Conservation (phyloP, 306 rosid genomes). For the Malus asiatica region DNA sequence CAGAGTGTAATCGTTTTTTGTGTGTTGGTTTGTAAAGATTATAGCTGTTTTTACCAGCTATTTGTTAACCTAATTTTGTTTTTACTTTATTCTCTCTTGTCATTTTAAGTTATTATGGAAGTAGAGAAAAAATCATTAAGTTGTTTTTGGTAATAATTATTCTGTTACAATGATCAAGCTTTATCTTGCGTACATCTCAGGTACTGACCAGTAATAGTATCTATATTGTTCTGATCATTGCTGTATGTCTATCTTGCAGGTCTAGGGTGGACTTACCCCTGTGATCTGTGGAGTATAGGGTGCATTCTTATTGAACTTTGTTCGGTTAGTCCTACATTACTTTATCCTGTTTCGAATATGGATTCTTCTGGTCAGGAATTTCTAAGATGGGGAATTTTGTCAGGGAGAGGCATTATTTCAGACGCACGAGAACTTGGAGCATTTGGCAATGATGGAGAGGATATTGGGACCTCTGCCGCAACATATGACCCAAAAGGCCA, state of each 20-base stretch:
- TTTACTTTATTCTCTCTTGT: background rate
- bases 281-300: constrained; percentile 91
- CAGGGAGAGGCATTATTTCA: constrained; percentile 90
- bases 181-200: background rate
- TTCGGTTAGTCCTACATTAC: constrained; percentile 43
- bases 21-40: background rate
- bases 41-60: background rate
- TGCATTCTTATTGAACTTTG: constrained; percentile 80
- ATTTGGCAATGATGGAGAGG: constrained; percentile 92
- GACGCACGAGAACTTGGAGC: constrained; percentile 94
- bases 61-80: background rate
- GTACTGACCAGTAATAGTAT: background rate
- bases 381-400: constrained; percentile 27
- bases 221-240: background rate
- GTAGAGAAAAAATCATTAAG: background rate
- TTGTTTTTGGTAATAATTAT: background rate
- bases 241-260: constrained; percentile 40
- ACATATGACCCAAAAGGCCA: constrained; percentile 53
- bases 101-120: background rate
- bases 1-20: background rate
- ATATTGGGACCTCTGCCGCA: constrained; percentile 77
- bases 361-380: constrained; percentile 11
- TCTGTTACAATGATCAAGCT: background rate
- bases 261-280: constrained; percentile 86
- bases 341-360: constrained; percentile 17